These are phyloP conservation scores for Tremella mesenterica DNA, from an alignment of 768 basidiomycete genomes.

Conservation along the genomic window DNA sequence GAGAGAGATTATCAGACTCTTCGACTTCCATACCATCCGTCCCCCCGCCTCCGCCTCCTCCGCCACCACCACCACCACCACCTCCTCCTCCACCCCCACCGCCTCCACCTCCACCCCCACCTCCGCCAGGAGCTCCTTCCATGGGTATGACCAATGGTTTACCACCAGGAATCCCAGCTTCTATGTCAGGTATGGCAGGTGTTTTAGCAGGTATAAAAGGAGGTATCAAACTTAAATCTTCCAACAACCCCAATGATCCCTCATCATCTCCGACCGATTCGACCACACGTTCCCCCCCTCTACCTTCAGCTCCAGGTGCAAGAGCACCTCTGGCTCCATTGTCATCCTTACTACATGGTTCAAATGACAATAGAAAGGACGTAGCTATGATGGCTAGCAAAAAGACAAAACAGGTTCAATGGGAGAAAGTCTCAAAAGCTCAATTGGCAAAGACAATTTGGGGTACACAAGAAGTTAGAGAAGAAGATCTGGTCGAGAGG, in stretches of 20 bases:
- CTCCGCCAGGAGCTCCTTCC: too few relatives aligned
- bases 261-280: not conserved
- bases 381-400: conserved; percentile 71
- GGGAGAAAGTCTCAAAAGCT: conserved; percentile 93
- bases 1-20: conserved; percentile 12
- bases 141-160: too few relatives aligned
- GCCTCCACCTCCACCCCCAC: conserved; percentile 18
- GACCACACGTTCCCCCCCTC: conserved; percentile 4
- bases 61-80: conserved; percentile 40
- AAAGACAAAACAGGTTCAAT: conserved; percentile 96
- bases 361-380: conserved; percentile 58
- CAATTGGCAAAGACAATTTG: conserved; percentile 78
- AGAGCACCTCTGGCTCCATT: conserved; percentile 29
- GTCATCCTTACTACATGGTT: conserved; percentile 38
- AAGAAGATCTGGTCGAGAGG: conserved; percentile 69
- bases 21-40: conserved; percentile 25
- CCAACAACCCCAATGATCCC: not conserved
- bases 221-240: conserved; percentile 31
- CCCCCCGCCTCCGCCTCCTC: conserved; percentile 28
- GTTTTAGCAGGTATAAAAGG: conserved; percentile 36
- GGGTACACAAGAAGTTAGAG: conserved; percentile 56
- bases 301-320: conserved; percentile 4
- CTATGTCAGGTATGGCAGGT: conserved; percentile 26
- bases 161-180: conserved; percentile 5
- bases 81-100: conserved; percentile 31